Percentiles rank a stretch among this genome's conserved stretches.
Conservation (phyloP, 345 rosid genomes). For the Pistacia atlantica region DNA sequence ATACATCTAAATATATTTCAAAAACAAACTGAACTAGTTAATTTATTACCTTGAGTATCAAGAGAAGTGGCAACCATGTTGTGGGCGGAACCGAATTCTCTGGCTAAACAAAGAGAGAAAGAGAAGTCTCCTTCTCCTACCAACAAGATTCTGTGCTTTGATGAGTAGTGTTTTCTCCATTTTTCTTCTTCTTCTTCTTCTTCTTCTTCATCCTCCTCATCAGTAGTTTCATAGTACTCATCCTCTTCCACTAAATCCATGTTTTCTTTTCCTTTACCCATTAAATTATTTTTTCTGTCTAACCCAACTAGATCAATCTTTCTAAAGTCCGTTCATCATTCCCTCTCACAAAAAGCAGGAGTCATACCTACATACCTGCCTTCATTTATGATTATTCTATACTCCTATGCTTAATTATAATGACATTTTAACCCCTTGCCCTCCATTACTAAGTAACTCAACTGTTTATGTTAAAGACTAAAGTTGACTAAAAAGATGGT, state of each 20-base stretch:
- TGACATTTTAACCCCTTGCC: too few relatives aligned
- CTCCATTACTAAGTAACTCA: too few relatives aligned
- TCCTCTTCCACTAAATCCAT: too few relatives aligned
- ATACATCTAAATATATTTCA: neutral
- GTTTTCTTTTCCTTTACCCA: neutral
- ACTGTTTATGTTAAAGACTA: too few relatives aligned
- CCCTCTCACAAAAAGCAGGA: too few relatives aligned
- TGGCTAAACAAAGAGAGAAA: slow-evolving; percentile 52
- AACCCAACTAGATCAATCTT: neutral
- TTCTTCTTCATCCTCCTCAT: neutral
- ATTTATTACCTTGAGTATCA: slow-evolving; percentile 37
- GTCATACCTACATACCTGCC: too few relatives aligned
- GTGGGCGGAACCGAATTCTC: slow-evolving; percentile 54
- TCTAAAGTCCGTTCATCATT: too few relatives aligned
- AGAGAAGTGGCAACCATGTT: slow-evolving; percentile 63
- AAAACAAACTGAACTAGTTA: neutral
- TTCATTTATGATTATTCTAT: too few relatives aligned
- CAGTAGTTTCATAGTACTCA: neutral
- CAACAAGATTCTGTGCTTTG: slow-evolving; percentile 46
- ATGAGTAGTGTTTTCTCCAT: slow-evolving; percentile 47
- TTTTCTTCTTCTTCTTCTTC: slow-evolving; percentile 25
- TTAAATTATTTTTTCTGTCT: neutral
- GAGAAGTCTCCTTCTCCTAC: slow-evolving; percentile 76
- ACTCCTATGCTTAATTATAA: too few relatives aligned
- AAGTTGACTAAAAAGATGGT: too few relatives aligned